phyloP scores from a whole-genome alignment of 495 filamentous ascomycete species.

The Neurospora pannonica region DNA sequence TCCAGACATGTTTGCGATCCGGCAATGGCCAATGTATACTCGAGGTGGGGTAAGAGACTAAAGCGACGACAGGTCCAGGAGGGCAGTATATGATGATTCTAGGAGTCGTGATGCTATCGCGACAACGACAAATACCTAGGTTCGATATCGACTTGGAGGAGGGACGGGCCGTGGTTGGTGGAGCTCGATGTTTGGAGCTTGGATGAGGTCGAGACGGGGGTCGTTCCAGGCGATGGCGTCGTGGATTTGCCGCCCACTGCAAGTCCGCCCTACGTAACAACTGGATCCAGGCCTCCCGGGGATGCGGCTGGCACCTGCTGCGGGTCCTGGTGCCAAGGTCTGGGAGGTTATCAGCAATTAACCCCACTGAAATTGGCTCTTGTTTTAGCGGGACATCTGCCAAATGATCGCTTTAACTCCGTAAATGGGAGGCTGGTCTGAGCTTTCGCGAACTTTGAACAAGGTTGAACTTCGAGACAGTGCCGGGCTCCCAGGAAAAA shows the following conservation, averaged over 20 bases:
- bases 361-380: background rate
- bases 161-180: background rate
- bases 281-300: background rate
- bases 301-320: background rate
- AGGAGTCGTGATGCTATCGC: background rate
- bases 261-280: background rate
- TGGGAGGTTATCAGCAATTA: background rate
- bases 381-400: background rate
- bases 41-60: background rate
- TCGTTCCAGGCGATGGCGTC: background rate
- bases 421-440: background rate
- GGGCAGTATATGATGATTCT: background rate
- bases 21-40: background rate
- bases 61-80: background rate
- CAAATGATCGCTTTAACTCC: background rate
- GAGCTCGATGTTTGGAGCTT: background rate
- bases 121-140: background rate
- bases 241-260: background rate
- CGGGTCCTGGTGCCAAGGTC: background rate
- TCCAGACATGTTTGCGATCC: constrained; percentile 45
- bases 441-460: background rate
- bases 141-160: background rate
- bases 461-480: background rate
- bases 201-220: background rate
- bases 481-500: background rate